A percentile compares a stretch with the other conserved stretches of the same genome.
phyloP scores from a whole-genome alignment of 352 stramenopile species.

The Pythium insidiosum region DNA sequence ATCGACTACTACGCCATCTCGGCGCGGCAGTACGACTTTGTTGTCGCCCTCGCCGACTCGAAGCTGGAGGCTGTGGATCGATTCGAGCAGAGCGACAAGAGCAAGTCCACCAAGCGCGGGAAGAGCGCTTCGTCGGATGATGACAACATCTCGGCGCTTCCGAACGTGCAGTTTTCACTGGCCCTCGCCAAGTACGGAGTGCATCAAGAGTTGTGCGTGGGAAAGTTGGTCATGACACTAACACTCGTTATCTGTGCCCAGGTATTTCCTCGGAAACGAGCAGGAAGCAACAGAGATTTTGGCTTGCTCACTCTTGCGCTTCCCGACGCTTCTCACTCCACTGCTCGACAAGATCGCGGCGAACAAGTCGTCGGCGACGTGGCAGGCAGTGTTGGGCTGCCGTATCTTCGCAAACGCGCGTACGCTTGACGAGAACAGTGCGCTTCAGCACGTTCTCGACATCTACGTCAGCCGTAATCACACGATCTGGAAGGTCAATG shows the following conservation, averaged over 20 bases:
- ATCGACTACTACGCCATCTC: constrained; percentile 83
- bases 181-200: constrained; percentile 55
- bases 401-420: constrained; percentile 75
- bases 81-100: constrained; percentile 10
- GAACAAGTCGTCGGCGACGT: constrained; percentile 60
- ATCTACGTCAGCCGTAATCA: constrained; percentile 79
- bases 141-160: constrained; percentile 40
- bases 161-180: constrained; percentile 71
- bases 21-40: constrained; percentile 71
- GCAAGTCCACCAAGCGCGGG: neutral
- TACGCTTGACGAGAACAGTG: constrained; percentile 39
- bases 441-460: constrained; percentile 62
- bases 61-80: constrained; percentile 60
- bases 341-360: constrained; percentile 69
- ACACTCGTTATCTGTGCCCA: neutral
- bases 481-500: constrained; percentile 79
- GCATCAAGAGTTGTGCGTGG: neutral
- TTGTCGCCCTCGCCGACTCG: constrained; percentile 50
- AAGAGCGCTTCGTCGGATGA: neutral
- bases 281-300: constrained; percentile 51
- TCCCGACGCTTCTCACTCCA: constrained; percentile 61
- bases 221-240: neutral
- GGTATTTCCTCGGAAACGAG: constrained; percentile 39
- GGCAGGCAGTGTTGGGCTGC: constrained; percentile 62
- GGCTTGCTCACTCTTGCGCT: constrained; percentile 48